These are phyloP conservation scores for Hypoxylon intermedium DNA, from an alignment of 495 filamentous ascomycete species.

Conservation along the genomic window DNA sequence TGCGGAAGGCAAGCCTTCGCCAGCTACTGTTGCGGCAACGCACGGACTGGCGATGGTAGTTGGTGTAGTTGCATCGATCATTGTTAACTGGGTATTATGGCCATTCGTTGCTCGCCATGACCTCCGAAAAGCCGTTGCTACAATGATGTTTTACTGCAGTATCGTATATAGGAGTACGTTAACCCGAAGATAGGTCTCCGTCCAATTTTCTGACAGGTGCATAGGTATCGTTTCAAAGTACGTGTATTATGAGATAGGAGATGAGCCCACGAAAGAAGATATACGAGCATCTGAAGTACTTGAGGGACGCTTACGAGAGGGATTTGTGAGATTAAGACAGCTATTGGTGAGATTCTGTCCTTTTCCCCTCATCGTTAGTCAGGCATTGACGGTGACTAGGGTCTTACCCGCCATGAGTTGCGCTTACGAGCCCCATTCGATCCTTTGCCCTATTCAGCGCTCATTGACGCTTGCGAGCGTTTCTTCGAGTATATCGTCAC, in stretches of 20 bases:
- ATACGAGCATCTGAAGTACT: slow-evolving; percentile 63
- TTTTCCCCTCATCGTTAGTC: neutral
- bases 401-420: slow-evolving; percentile 63
- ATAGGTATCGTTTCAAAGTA: slow-evolving; percentile 63
- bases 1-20: slow-evolving; percentile 40
- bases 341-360: slow-evolving; percentile 50
- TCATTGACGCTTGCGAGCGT: slow-evolving; percentile 60
- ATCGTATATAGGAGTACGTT: slow-evolving; percentile 57
- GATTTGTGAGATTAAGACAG: slow-evolving; percentile 64
- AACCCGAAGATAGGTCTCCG: neutral
- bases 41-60: slow-evolving; percentile 57
- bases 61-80: slow-evolving; percentile 58
- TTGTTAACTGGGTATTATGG: slow-evolving; percentile 66
- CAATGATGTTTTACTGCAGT: slow-evolving; percentile 62
- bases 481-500: slow-evolving; percentile 66
- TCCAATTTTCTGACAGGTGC: neutral
- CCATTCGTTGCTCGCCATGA: slow-evolving; percentile 67
- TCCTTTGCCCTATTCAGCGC: slow-evolving; percentile 60
- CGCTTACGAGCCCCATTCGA: slow-evolving; percentile 64
- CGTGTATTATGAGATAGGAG: slow-evolving; percentile 61
- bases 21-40: slow-evolving; percentile 54
- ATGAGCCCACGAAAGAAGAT: slow-evolving; percentile 57
- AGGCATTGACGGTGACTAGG: slow-evolving; percentile 32
- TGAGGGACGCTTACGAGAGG: slow-evolving; percentile 63
- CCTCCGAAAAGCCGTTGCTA: slow-evolving; percentile 60